Base-by-base conservation (phyloP, 2,329 filamentous ascomycete genomes). In the Talaromyces sp. region DNA sequence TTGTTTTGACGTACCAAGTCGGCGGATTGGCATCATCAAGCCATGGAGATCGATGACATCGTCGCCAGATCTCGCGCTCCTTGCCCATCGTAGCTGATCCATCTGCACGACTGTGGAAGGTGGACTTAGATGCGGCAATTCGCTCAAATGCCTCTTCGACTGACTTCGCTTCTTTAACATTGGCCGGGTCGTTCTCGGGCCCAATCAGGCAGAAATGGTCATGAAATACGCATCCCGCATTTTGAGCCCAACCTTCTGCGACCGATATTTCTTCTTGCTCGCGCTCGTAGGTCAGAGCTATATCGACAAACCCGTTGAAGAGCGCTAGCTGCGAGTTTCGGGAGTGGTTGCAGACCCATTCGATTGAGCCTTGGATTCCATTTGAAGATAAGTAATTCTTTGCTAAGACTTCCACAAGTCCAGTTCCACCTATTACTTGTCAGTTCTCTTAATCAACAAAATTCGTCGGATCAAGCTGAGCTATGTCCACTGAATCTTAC, bases 291-390 rank as follows among this genome's bases (percentile, higher is more conserved):
- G 50, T 55, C 12, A 55, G 50, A 5, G 50, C 50, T 9, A 55
- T 55, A 23, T 55, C 50, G 7, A 55, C 16, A 18, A 23, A 37
- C 2, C 50, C 50, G 8, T 37, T 23, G 31, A 37, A 21, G 11
- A 55, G 50, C 5, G 50, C 50, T 1, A 55, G 50, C 16, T 55
- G 50, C 11, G 50, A 37, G 9, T 55, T 55, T 55, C 50, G 11
- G 12, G 50, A 55, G 35, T 55, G 50, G 31, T 55, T 55, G 9
- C 50, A 55, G 50, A 55, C 16, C 50, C 50, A 55, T 37, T 55
- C 28, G 1, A 55, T 55, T 12, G 50, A 55, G 31, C 28, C 28
- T 11, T 21, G 3, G 2, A 35, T 25, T 12, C 2, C 1, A 18
- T 37, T 25, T 18, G 21, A 6, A 55, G 50, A 37, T 21, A 55